Conservation (phyloP, 192 early-diverging fungal genomes). For the Haplosporangium gracile region DNA sequence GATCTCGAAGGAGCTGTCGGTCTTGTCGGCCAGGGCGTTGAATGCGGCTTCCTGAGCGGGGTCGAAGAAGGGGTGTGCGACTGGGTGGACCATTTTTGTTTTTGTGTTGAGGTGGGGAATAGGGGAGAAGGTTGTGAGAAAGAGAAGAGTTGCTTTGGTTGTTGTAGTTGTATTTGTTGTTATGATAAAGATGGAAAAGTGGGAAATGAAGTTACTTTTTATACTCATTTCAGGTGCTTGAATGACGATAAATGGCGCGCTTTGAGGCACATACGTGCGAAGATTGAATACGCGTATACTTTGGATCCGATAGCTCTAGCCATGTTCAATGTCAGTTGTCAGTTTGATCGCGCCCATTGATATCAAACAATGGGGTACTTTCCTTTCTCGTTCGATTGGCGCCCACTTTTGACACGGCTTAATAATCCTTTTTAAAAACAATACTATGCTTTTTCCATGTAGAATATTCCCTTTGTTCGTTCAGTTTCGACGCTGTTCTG, state of each 20-base stretch:
- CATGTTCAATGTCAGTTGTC: not conserved
- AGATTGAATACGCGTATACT: not conserved
- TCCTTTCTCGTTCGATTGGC: not conserved
- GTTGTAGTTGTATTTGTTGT: not conserved
- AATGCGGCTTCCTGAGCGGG: conserved; percentile 38
- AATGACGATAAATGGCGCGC: not conserved
- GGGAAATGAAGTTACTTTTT: not conserved
- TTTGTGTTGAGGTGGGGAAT: too few relatives aligned
- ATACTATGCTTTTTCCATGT: too few relatives aligned
- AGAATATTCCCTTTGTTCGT: not conserved
- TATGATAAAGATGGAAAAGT: not conserved
- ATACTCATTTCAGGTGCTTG: not conserved
- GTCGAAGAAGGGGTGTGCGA: conserved; percentile 29
- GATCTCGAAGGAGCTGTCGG: conserved; percentile 31
- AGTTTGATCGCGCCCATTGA: not conserved
- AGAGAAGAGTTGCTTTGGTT: not conserved
- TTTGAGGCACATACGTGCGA: not conserved
- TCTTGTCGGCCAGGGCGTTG: not conserved
- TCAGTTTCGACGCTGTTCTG: too few relatives aligned
- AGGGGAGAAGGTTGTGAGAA: too few relatives aligned
- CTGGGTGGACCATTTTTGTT: too few relatives aligned
- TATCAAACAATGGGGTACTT: not conserved
- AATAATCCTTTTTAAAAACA: not conserved
- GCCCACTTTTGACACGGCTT: not conserved
- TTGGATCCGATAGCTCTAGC: not conserved